Percentiles rank a stretch among this genome's conserved stretches.
Evolutionary conservation across 805 yeast species (phyloP).

Genomic region (Wickerhamomyces pijperi): DNA sequence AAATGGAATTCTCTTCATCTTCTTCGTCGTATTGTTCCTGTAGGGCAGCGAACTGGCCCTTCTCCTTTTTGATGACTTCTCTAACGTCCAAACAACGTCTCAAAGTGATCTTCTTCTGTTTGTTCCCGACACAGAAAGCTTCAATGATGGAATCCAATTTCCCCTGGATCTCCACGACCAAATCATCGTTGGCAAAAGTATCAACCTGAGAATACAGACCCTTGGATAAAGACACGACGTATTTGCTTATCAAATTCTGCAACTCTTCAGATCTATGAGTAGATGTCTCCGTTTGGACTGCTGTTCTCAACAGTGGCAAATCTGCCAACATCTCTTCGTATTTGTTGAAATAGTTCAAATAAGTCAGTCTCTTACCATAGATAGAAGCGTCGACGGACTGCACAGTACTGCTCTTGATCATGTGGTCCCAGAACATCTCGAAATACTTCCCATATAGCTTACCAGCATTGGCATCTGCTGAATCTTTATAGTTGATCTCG

Average conservation of each 20-base stretch:
- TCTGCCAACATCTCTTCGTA: slow-evolving; percentile 7
- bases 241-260: slow-evolving; percentile 4
- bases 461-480: slow-evolving; percentile 5
- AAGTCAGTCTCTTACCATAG: background rate
- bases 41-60: slow-evolving; percentile 11
- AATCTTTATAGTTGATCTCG: slow-evolving; percentile 2
- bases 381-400: background rate
- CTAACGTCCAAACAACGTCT: background rate
- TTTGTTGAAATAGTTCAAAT: slow-evolving; percentile 3
- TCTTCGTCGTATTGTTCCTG: slow-evolving; percentile 20
- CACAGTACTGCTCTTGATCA: too few species aligned
- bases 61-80: slow-evolving; percentile 2
- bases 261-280: slow-evolving; percentile 1
- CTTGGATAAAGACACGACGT: slow-evolving; percentile 1
- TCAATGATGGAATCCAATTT: background rate
- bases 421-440: slow-evolving; percentile 2
- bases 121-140: background rate
- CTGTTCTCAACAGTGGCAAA: slow-evolving; percentile 2
- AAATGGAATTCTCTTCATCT: slow-evolving; percentile 20
- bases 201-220: too few species aligned
- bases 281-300: background rate
- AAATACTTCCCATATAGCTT: slow-evolving; percentile 7
- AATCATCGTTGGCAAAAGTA: too few species aligned
- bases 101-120: background rate
- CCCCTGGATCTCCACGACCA: too few species aligned